Evolutionary conservation across 805 yeast genomes (phyloP), one percentile per base, ranked within the genome.

Genomic region (Cyberlindnera xishuangbannaensis): DNA sequence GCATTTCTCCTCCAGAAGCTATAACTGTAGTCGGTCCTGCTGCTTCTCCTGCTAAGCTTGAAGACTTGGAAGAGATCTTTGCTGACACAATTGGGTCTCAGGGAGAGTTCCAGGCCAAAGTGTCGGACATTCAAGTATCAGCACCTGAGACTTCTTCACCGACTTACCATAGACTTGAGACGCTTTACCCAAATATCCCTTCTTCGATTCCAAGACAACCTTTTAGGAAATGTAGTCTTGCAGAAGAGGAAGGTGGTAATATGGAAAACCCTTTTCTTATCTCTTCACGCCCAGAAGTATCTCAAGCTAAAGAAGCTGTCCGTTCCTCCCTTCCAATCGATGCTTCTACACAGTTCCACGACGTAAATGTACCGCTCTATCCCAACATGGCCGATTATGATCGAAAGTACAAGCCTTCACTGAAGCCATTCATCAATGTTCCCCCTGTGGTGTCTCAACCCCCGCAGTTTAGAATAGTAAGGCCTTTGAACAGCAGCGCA

Each of bases 111-210:
- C n/a, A n/a, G n/a, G n/a, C n/a, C n/a, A n/a, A n/a, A n/a, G n/a
- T n/a, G n/a, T n/a, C n/a, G n/a, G n/a, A n/a, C n/a, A 17, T 35
- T 10, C 12, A 14, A 2, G 44, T 44, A 3, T 43, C 49, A 16
- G 55, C 43, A 1, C 37, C 44, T 17, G 55, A 50, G 35, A 41
- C 50, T 1, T 51, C 57, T 2, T 53, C 58, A 2, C 58, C 58
- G 2, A 24, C 48, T 6, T 51, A 48, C 29, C 58, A 53, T 27
- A 37, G 47, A 25, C 39, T 44, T 4, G 56, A 52, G 30, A 53
- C 53, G 1, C 23, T 45, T 2, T 31, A 40, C 22, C 41, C 34
- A 17, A 17, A 17, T 12, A 21, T 30, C 3, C 33, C 33, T 8
- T 4, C 17, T 13, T n/a, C n/a, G n/a, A n/a, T n/a, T n/a, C n/a